phyloP scores from a whole-genome alignment of 257 asterid genomes.

The Penstemon davidsonii region DNA sequence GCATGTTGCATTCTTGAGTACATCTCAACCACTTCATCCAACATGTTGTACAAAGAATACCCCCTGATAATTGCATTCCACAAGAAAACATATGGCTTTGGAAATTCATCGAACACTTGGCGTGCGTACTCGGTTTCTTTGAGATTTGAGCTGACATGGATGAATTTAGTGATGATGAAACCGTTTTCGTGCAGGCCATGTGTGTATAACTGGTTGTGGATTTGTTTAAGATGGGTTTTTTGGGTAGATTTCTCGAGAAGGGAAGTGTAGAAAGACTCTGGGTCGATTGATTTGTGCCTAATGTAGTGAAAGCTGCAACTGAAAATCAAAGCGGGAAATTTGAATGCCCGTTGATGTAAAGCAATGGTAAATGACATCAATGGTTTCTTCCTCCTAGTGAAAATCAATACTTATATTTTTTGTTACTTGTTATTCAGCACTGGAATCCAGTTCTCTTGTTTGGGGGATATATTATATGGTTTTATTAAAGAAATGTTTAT shows the following conservation, averaged over 20 bases:
- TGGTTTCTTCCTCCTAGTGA: no score
- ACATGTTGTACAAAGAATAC: slow-evolving; percentile 43
- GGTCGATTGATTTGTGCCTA: slow-evolving; percentile 18
- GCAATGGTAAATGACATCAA: no score
- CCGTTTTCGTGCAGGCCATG: slow-evolving; percentile 51
- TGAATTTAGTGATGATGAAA: slow-evolving; percentile 57
- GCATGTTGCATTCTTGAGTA: slow-evolving; percentile 53
- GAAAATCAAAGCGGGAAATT: no score
- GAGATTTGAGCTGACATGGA: slow-evolving; percentile 37
- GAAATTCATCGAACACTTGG: slow-evolving; percentile 65
- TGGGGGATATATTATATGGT: no score
- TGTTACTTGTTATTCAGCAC: no score
- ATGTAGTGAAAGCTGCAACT: neutral
- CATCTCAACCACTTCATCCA: slow-evolving; percentile 42
- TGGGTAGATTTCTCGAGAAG: slow-evolving; percentile 44
- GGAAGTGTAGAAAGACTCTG: slow-evolving; percentile 48
- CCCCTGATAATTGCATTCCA: slow-evolving; percentile 81
- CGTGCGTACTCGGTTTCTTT: slow-evolving; percentile 52
- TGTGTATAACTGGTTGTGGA: slow-evolving; percentile 43
- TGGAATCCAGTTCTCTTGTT: no score
- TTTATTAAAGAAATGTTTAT: no score
- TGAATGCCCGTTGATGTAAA: no score
- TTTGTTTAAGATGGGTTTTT: slow-evolving; percentile 43
- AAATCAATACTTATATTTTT: no score
- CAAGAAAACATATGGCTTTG: slow-evolving; percentile 47